A percentile compares a stretch with the other conserved stretches of the same genome.
phyloP scores from a whole-genome alignment of 129 eudicot species.

The Lonicera japonica region DNA sequence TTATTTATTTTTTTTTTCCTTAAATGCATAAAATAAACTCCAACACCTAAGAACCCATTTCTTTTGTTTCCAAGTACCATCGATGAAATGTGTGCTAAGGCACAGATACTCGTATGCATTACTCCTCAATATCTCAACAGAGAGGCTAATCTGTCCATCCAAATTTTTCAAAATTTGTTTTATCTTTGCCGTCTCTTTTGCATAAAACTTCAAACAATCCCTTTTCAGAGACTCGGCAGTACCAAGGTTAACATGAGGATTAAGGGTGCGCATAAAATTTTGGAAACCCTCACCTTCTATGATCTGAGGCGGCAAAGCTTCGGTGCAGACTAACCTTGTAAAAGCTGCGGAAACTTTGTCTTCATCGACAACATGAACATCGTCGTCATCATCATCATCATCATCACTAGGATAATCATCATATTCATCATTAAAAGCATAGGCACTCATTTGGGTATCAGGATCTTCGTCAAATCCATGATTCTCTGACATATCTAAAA shows the following conservation, averaged over 20 bases:
- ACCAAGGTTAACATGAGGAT: neutral
- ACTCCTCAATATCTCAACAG: conserved; percentile 7
- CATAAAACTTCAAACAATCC: conserved; percentile 20
- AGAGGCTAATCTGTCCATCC: conserved; percentile 26
- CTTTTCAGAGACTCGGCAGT: neutral
- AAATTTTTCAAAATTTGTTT: conserved; percentile 7
- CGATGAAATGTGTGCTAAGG: conserved; percentile 26
- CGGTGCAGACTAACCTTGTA: neutral
- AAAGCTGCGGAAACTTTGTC: neutral
- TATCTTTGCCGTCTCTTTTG: conserved; percentile 15
- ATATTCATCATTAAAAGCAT: no score
- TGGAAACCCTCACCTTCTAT: no score
- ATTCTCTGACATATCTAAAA: no score
- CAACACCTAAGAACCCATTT: conserved; percentile 20
- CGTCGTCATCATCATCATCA: neutral
- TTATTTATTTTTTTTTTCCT: no score
- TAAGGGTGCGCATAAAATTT: neutral
- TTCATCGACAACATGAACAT: neutral
- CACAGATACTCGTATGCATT: conserved; percentile 13
- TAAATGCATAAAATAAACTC: no score
- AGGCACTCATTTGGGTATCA: no score
- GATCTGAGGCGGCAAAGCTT: no score
- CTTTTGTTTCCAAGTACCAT: conserved; percentile 18
- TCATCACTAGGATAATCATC: no score
- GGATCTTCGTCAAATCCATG: no score